Percentiles rank a stretch among this genome's conserved stretches.
Evolutionary conservation across 176 grass and related monocot genomes (phyloP).

Genomic region (Alopecurus myosuroides): DNA sequence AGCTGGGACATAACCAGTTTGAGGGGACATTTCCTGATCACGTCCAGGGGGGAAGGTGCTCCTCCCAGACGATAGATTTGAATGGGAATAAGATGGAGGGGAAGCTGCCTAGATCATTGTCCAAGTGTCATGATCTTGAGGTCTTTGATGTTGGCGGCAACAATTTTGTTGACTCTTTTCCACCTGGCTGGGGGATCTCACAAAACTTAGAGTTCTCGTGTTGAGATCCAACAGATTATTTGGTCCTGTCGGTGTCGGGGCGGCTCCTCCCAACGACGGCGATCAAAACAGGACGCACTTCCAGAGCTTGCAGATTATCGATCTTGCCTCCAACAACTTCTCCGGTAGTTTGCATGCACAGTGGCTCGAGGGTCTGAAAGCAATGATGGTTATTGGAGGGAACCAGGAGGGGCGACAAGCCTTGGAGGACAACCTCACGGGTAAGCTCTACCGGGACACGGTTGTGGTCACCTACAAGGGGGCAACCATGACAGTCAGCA

Average conservation of each 20-base stretch:
- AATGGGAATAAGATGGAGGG: constrained; percentile 21
- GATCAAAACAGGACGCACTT: neutral
- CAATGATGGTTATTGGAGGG: neutral
- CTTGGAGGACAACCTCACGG: constrained; percentile 30
- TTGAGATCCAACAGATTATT: constrained; percentile 33
- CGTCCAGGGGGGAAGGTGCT: neutral
- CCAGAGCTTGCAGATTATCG: constrained; percentile 25
- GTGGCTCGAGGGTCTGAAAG: constrained; percentile 3
- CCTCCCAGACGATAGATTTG: constrained; percentile 25
- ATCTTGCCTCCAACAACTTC: constrained; percentile 36
- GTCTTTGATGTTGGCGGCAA: constrained; percentile 34
- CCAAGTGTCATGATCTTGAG: constrained; percentile 4
- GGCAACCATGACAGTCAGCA: neutral
- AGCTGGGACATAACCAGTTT: constrained; percentile 24
- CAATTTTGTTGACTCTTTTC: constrained; percentile 12
- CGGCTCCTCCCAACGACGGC: neutral
- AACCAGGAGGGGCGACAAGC: constrained; percentile 22
- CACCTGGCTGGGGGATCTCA: constrained; percentile 16
- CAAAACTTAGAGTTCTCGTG: constrained; percentile 22
- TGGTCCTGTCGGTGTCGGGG: constrained; percentile 16
- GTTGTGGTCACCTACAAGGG: constrained; percentile 14
- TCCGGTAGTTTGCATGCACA: constrained; percentile 33
- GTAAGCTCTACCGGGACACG: constrained; percentile 34
- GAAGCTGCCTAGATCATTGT: constrained; percentile 5
- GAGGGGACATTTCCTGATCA: constrained; percentile 15